Base-by-base conservation (phyloP, 257 asterid genomes). In the Capsicum chinense region DNA sequence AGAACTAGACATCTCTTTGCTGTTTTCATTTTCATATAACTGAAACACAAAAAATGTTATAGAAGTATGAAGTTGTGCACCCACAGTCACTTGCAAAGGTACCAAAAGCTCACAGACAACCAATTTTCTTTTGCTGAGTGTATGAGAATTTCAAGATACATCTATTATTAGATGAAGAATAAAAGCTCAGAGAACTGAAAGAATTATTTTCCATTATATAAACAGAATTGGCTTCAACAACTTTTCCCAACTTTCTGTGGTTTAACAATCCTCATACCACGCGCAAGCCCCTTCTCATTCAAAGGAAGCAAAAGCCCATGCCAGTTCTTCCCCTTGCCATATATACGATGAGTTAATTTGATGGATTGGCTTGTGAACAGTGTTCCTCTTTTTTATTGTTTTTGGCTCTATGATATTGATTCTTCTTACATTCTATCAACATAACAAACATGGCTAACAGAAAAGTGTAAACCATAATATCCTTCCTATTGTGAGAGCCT, bases 191-290 rank as follows among this genome's bases (percentile, higher is more conserved):
- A n/a, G 73, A 66, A 35, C 5, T 66, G 73, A 48, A 48, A 48
- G 12, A 48, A 73, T 3, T 19, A 48, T 48, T 19, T 73, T 73
- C 59, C 44, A 48, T 19, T 48, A 19, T 19, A 6, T 73, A 48
- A 73, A 21, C 44, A 48, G 80, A 19, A 68, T 48, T 19, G 80
- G n/a, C 80, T 52, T 73, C 60, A 73, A 21, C 19, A 73, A 73
- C 12, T 12, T 54, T 15, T 69, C 54, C 78, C 26, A 69, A 39
- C 60, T 48, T 73, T 14, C 60, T 48, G 60, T 52, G 6, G 17
- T 73, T 67, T 50, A 74, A 13, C 58, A 50, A 74, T 48, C 80
- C 60, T 12, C 60, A 74, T 48, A 74, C 44, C 80, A 37, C 3
- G 2, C 1, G 8, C 59, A 10, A 73, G 16, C 80, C 44, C 80